Conservation (phyloP, 768 basidiomycete species). For the Ramaria sp. region DNA sequence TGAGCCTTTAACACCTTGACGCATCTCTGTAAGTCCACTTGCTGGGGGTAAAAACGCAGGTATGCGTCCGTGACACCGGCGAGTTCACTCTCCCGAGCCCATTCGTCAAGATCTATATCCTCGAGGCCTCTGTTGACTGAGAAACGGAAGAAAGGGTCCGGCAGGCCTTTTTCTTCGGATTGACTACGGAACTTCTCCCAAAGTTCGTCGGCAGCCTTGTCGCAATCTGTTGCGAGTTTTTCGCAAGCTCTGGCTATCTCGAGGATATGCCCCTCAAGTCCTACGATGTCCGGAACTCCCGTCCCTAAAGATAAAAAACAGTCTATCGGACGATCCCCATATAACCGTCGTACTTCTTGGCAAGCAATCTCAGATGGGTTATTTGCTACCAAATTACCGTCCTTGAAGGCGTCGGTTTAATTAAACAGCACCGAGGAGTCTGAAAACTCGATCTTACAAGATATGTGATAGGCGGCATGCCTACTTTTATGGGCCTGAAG, state of each 20-base stretch:
- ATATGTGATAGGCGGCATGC: not conserved
- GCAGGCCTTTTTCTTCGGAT: not conserved
- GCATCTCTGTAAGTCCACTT: not conserved
- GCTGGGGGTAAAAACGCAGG: not conserved
- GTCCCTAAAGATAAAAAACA: not conserved
- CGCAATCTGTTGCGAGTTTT: not conserved
- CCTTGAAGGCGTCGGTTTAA: no score
- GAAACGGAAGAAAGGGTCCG: not conserved
- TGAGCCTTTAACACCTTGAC: not conserved
- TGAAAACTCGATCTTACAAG: not conserved
- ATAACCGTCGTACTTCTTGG: not conserved
- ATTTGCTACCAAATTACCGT: not conserved
- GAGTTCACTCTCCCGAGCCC: not conserved
- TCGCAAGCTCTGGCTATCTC: not conserved
- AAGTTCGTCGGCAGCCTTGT: not conserved
- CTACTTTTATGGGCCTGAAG: conserved; percentile 11
- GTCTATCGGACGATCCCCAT: not conserved
- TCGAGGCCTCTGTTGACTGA: not conserved
- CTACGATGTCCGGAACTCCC: not conserved
- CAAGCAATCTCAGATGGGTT: not conserved
- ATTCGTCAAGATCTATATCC: not conserved
- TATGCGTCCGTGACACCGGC: not conserved
- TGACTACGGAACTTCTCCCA: not conserved
- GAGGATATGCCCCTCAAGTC: not conserved
- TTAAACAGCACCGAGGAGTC: not conserved